Evolutionary conservation across 2,329 filamentous ascomycete genomes (phyloP).

Genomic region (Verticillium albo-atrum): DNA sequence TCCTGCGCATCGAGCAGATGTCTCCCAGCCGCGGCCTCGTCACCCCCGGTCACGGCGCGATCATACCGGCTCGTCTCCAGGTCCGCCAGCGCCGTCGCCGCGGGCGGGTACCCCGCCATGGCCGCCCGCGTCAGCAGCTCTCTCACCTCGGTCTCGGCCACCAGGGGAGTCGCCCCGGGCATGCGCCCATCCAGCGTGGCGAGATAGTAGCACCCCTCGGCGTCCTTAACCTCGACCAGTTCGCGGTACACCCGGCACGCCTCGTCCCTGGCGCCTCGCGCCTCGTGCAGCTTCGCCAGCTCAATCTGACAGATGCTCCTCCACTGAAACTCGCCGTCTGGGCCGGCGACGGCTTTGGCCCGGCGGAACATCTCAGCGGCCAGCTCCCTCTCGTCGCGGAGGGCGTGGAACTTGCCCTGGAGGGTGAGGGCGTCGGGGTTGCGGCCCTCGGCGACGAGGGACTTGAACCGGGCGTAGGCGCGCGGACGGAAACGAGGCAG

Average conservation of each 20-base stretch:
- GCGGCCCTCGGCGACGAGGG: conserved; percentile 21
- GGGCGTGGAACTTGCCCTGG: neutral
- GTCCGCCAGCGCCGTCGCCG: neutral
- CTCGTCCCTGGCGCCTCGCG: neutral
- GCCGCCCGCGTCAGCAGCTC: neutral
- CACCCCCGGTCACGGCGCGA: neutral
- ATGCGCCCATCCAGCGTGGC: neutral
- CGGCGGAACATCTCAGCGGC: neutral
- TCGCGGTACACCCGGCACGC: neutral
- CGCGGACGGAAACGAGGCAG: conserved; percentile 9
- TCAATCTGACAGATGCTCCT: neutral
- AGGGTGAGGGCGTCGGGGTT: conserved; percentile 26
- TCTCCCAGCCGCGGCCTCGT: neutral
- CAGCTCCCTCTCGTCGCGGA: neutral
- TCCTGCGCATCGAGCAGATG: neutral
- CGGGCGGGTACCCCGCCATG: neutral
- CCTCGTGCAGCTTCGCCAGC: neutral
- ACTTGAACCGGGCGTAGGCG: conserved; percentile 22
- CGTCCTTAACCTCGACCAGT: neutral
- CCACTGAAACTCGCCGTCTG: neutral
- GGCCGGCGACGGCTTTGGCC: neutral
- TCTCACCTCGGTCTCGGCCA: neutral
- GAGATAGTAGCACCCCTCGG: neutral
- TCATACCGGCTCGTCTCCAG: conserved; percentile 1
- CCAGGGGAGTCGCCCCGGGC: neutral